phyloP scores from a whole-genome alignment of 192 early-diverging fungal genomes.

The Entomortierella beljakovae region DNA sequence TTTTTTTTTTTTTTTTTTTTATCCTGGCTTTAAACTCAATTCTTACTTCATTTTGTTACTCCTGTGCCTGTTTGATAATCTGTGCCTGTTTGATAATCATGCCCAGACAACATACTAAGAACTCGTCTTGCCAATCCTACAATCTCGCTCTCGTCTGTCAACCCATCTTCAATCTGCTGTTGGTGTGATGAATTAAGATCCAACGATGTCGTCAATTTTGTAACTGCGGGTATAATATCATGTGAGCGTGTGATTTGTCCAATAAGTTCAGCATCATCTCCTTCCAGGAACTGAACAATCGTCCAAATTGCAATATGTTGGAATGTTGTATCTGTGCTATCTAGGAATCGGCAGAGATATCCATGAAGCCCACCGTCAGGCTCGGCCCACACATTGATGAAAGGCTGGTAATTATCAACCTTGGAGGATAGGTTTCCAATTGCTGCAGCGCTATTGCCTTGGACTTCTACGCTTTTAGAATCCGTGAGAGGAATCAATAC shows the following conservation, averaged over 20 bases:
- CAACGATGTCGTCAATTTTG: conserved; percentile 30
- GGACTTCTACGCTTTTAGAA: conserved; percentile 71
- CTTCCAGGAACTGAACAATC: conserved; percentile 82
- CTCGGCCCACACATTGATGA: conserved; percentile 74
- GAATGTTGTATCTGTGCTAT: conserved; percentile 73
- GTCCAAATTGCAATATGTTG: conserved; percentile 91
- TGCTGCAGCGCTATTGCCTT: conserved; percentile 82
- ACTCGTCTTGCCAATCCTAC: conserved; percentile 49
- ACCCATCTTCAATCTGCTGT: conserved; percentile 19
- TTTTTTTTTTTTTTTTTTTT: conserved; percentile 12
- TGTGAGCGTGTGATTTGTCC: conserved; percentile 37
- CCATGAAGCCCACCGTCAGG: conserved; percentile 75
- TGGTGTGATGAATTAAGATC: conserved; percentile 25
- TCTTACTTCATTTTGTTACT: no score
- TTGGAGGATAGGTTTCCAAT: conserved; percentile 79
- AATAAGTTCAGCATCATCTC: conserved; percentile 33
- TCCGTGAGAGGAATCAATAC: conserved; percentile 76
- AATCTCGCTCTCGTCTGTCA: conserved; percentile 49
- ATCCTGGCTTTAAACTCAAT: background rate
- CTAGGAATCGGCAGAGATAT: conserved; percentile 76
- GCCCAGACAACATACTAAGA: conserved; percentile 29
- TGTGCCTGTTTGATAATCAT: background rate
- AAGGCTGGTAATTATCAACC: conserved; percentile 72
- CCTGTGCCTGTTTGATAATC: no score
- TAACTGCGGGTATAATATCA: conserved; percentile 52